Evolutionary conservation across 2,329 filamentous ascomycete genomes (phyloP), one percentile per base, ranked within the genome.

Genomic region (Helotiales sp.): DNA sequence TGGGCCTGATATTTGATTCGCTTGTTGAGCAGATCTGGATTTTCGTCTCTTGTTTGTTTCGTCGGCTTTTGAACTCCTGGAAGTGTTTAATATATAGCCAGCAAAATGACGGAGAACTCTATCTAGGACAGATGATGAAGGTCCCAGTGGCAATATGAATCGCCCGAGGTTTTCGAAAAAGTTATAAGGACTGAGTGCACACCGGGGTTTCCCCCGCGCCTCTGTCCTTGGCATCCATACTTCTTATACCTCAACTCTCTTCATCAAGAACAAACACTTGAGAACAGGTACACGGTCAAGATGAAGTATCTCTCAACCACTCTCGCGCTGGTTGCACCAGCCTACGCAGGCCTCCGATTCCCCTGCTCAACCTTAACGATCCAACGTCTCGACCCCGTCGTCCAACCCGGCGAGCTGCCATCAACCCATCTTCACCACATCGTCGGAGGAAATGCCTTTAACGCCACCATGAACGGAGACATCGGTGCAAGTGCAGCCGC

Each of bases 391-490:
- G 68, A 70, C 24, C 68, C 68, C 10, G 68, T 70, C 45, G 68
- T 70, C 54, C 65, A 70, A 28, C 66, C 68, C 55, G 68, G 68
- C 26, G 43, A 30, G 15, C 43, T 20, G 2, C 68, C 68, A 1
- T 70, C 68, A 17, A 30, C 68, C 47, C 68, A 70, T 59, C 45
- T 70, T 57, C 68, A 70, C 26, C 68, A 70, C 30, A 70, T 70
- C 47, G 68, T 70, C n/a, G 68, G 68, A 65, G 68, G 69, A 20
- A 63, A 57, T 45, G 61, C 61, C 13, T 70, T 70, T 58, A 70
- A 70, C 30, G 61, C 61, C 24, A 63, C 63, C 15, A 70, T 70
- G 68, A 64, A 17, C 0, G 68, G 68, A 13, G 68, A 70, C 40
- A 66, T 70, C 49, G 61, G 68, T 10, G 61, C 59, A 20, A 64